A percentile compares a stretch with the other conserved stretches of the same genome.
phyloP scores from a whole-genome alignment of 164 flowering plant genomes.

The Cinnamomum micranthum region DNA sequence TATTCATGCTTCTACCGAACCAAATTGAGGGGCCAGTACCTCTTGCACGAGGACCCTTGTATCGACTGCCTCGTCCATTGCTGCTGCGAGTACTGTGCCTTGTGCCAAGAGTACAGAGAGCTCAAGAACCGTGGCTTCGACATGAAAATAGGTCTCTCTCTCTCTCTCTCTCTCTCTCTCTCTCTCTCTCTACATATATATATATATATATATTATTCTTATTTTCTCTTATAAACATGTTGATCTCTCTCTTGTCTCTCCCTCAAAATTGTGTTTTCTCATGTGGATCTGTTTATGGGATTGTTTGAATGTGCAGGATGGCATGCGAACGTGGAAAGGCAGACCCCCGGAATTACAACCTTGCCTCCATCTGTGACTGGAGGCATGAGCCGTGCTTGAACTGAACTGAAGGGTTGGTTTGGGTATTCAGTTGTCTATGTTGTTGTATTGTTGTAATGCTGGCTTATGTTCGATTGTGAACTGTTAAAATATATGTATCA shows the following conservation, averaged over 20 bases:
- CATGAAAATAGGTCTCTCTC: conserved; percentile 13
- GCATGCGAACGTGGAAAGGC: conserved; percentile 22
- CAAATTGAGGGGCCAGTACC: conserved; percentile 16
- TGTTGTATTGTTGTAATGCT: no score
- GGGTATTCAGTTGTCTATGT: no score
- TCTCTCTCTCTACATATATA: conserved; percentile 1
- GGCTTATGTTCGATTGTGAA: no score
- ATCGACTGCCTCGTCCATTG: conserved; percentile 13
- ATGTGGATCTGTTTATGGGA: not conserved
- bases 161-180: not conserved
- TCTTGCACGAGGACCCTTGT: conserved; percentile 6
- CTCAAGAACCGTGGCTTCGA: conserved; percentile 17
- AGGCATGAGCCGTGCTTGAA: conserved; percentile 10
- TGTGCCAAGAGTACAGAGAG: not conserved
- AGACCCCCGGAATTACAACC: conserved; percentile 10
- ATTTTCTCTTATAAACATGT: no score
- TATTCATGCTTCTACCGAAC: conserved; percentile 22
- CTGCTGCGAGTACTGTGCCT: not conserved
- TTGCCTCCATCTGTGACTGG: conserved; percentile 3
- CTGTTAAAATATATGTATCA: no score
- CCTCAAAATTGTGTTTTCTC: not conserved
- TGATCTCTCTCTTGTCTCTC: not conserved
- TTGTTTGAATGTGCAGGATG: conserved; percentile 13
- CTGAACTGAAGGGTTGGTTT: no score
- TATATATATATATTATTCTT: no score